Evolutionary conservation across 1,284 basidiomycete species (phyloP), one percentile per base, ranked within the genome.

Genomic region (Takashimella koratensis): DNA sequence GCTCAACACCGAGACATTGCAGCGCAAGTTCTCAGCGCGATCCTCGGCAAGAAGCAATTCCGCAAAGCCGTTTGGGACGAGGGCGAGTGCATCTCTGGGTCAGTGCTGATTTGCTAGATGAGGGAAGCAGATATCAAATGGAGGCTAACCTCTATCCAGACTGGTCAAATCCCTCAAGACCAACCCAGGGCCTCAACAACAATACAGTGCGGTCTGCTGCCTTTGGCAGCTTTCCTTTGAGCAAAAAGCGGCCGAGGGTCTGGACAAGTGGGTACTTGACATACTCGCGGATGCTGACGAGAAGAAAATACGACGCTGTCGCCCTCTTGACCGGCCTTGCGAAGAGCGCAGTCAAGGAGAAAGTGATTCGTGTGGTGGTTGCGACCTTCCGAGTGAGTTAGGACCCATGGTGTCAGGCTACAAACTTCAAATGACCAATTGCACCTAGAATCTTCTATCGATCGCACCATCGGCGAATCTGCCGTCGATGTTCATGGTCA

Each of bases 151-250:
- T 56, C 26, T 52, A 39, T 3, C 20, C 58, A 92, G 89, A 8
- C 78, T 92, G 44, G 80, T 90, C 13, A 87, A 90, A 43, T 86
- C 88, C 40, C 78, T 93, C 55, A 86, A 85, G 66, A 80, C 83
- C 52, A 87, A 83, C 59, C 67, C 74, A 13, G 68, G 71, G 11
- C 88, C 92, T n/a, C 95, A 98, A 76, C 89, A 94, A 84, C 88
- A 86, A 77, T 98, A 98, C 74, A 91, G 95, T 77, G 85, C 91
- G 42, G 84, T 86, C 30, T 90, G 91, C 68, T 94, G 89, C 72
- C 80, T 98, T 63, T 98, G 95, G 95, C 79, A 98, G 57, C 79
- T 98, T 58, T 90, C 90, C 0, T 98, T 97, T 63, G 89, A 97
- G 72, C 80, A 84, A 63, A 83, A 86, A 40, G 83, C 95, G 27